A percentile compares a stretch with the other conserved stretches of the same genome.
These are phyloP conservation scores for Boletus coccyginus DNA, from an alignment of 768 basidiomycete genomes.

Conservation along the genomic window DNA sequence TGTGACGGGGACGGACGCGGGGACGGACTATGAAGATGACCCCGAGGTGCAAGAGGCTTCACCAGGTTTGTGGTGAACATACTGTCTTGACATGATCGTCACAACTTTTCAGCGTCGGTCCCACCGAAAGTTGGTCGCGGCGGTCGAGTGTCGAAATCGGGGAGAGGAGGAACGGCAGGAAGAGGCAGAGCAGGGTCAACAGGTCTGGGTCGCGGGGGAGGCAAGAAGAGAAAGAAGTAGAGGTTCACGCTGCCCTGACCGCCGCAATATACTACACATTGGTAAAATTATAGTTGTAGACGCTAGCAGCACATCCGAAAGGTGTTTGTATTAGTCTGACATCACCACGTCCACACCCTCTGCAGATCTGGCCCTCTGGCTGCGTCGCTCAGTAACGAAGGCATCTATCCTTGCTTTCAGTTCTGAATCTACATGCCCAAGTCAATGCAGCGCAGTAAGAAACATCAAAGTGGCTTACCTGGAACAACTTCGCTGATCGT, in stretches of 20 bases:
- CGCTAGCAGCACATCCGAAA: conserved; percentile 7
- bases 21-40: conserved; percentile 73
- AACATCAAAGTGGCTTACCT: conserved; percentile 44
- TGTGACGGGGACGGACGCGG: conserved; percentile 67
- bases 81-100: conserved; percentile 4
- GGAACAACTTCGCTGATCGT: conserved; percentile 75
- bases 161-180: conserved; percentile 22
- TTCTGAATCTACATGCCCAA: conserved; percentile 49
- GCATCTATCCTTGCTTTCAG: conserved; percentile 73
- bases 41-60: conserved; percentile 61
- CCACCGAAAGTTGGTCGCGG: conserved; percentile 25
- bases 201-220: conserved; percentile 21
- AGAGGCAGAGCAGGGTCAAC: conserved; percentile 28
- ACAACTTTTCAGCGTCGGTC: conserved; percentile 16
- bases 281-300: conserved; percentile 3
- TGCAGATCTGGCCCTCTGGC: conserved; percentile 27
- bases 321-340: conserved; percentile 13
- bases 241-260: neutral
- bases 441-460: conserved; percentile 4
- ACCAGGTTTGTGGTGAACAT: conserved; percentile 43
- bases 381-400: conserved; percentile 60
- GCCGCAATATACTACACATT: neutral
- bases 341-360: conserved; percentile 32
- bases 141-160: conserved; percentile 24
- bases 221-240: conserved; percentile 35